Evolutionary conservation across 768 basidiomycete species (phyloP), one percentile per base, ranked within the genome.

Genomic region (Xerocomus potaroensis): DNA sequence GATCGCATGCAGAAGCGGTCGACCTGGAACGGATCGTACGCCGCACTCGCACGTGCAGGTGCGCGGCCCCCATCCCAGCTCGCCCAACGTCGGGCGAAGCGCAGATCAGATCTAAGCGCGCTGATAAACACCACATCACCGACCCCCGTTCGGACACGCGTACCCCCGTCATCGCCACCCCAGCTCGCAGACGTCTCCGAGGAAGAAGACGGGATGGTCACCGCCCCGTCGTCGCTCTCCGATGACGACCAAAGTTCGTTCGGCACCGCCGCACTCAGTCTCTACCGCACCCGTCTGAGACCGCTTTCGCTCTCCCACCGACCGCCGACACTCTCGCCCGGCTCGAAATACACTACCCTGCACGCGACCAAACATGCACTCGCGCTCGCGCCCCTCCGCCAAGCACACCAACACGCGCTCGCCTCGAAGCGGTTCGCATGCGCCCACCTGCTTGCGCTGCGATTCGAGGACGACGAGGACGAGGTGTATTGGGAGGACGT

Each of bases 401-500:
- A 75, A 15, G 73, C 81, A 3, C 66, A 91, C 4, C 81, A 86
- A 46, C 74, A 73, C n/a, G 82, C 87, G 0, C 53, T 90, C 12
- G 74, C 81, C 3, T 78, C 87, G 15, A 87, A 83, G 53, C 78
- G 89, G 12, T 90, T 87, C 57, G 77, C 88, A 0, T 87, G 84
- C 47, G 77, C 89, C 2, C 87, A 92, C 60, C 72, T 92, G 4
- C 72, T 92, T 3, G 89, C 89, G 4, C 63, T 92, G 40, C 75
- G 90, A 2, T 92, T 92, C 59, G 72, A 68, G 65, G 82, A 83
- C 37, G 80, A 79, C 39, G 85, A 83, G 27, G 85, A 87, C 51
- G 82, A 83, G 41, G 71, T 74, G 5, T 92, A 92, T 55, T 92
- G 89, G 89, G 89, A 91, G 55, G 83, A 91, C 55, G 87, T 87